Base-by-base conservation (phyloP, 2,329 filamentous ascomycete genomes). In the Colletotrichum navitas region DNA sequence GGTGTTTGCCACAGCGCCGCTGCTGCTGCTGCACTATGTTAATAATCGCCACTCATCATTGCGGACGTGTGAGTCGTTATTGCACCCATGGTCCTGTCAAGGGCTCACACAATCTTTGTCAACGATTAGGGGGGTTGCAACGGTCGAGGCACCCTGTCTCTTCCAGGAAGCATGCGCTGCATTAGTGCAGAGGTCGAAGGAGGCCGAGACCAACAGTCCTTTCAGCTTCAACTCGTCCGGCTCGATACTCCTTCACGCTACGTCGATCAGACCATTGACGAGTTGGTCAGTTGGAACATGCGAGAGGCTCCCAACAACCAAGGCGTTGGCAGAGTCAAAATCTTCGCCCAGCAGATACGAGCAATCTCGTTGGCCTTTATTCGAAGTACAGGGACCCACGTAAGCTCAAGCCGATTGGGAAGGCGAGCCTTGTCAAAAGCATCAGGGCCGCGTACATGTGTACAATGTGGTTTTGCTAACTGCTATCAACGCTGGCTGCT, bases 401-500 rank as follows among this genome's bases (percentile, higher is more conserved):
- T 55, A 54, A 60, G 65, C 63, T 63, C 63, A 63, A 63, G 58
- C 68, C 54, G 68, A 52, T 63, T 16, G 3, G 63, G 65, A 39
- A 63, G 52, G 64, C 62, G 51, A 41, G 51, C 51, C 52, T 41
- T 32, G 55, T n/a, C 58, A 43, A 45, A 34, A 26, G 6, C 36
- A n/a, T 2, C 16, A 51, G 63, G 68, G 8, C 45, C 59, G 39
- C 49, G 52, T 62, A 39, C 3, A 24, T 29, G 26, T 47, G 41
- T 21, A 5, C 12, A 41, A n/a, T 26, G 24, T 51, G 14, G 7
- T 11, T 14, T n/a, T n/a, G 10, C 51, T 29, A 14, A 34, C 16
- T 54, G 14, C 16, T 5, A 5, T 10, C 18, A 14, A n/a, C 47
- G 39, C 21, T 45, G 39, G 39, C 21, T 45, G 39, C 41, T 24